Evolutionary conservation across 306 rosid species (phyloP).

Genomic region (Lathyrus oleraceus): DNA sequence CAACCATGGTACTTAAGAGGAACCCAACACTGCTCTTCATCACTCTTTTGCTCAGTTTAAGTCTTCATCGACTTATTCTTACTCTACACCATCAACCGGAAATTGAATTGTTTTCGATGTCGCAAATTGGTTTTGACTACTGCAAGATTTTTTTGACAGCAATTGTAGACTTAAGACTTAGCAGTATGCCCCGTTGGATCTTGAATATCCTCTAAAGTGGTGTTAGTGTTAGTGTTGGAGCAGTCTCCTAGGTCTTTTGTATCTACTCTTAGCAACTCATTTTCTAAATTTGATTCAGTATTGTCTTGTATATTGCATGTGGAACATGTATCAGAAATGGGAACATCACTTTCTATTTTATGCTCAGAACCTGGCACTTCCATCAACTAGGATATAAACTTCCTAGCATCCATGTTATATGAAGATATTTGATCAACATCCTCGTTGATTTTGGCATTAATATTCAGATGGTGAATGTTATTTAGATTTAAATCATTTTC

Average conservation of each 20-base stretch:
- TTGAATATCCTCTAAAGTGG: too few relatives aligned
- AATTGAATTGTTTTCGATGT: too few relatives aligned
- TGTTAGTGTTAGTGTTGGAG: slow-evolving; percentile 23
- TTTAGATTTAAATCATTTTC: slow-evolving; percentile 96
- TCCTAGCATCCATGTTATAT: slow-evolving; percentile 95
- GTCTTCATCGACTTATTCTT: too few relatives aligned
- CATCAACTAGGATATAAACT: slow-evolving; percentile 70
- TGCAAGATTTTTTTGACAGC: slow-evolving; percentile 73
- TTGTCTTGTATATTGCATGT: slow-evolving; percentile 34
- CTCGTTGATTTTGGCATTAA: slow-evolving; percentile 80
- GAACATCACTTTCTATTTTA: slow-evolving; percentile 36
- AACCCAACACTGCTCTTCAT: too few relatives aligned
- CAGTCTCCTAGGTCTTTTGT: slow-evolving; percentile 41
- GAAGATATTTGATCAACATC: slow-evolving; percentile 59
- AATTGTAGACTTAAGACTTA: slow-evolving; percentile 49
- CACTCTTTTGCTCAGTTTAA: too few relatives aligned
- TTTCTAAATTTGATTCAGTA: slow-evolving; percentile 48
- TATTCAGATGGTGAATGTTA: slow-evolving; percentile 68
- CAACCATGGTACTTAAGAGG: too few relatives aligned
- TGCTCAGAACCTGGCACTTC: slow-evolving; percentile 51
- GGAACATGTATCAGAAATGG: slow-evolving; percentile 39
- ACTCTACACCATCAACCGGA: too few relatives aligned
- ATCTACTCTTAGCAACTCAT: slow-evolving; percentile 49
- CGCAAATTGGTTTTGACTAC: too few relatives aligned
- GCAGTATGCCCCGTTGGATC: slow-evolving; percentile 41